Base-by-base conservation (phyloP, 495 filamentous ascomycete species). In the Pyrenopolyporus hunteri region DNA sequence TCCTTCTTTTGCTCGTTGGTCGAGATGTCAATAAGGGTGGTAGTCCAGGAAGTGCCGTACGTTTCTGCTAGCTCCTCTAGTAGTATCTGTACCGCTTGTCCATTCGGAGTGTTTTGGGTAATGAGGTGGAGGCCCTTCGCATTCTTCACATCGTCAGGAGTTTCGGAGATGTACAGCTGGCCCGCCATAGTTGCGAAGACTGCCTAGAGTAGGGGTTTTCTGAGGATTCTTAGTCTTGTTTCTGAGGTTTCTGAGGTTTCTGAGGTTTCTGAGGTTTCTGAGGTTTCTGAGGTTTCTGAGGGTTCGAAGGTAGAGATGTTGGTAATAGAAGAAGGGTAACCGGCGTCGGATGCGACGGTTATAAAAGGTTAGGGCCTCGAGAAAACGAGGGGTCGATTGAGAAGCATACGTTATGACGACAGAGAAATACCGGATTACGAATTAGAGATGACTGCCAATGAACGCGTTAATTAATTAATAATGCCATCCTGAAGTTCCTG, bases 1-100 rank as follows among this genome's bases (percentile, higher is more conserved):
- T 82, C 78, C 43, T 83, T 79, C 74, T 84, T 85, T 57, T 85
- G 82, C 55, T 82, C 80, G 48, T 83, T 82, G 48, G 78, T 85
- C 44, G 71, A 73, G 39, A 83, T 80, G 57, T 83, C 71, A 50
- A 84, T 79, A 6, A 83, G 28, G 17, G 76, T 83, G 0, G 76
- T 80, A 1, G 78, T 82, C 76, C 79, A 84, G 45, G 78, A 60
- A 6, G 74, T 79, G 19, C 79, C 82, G 59, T 85, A 85, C 42
- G 73, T 58, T 13, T 80, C 79, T 19, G 58, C 64, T 14, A 73
- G 52, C 32, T 73, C 71, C 52, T 73, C 77, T n/a, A 70, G 31
- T 6, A 73, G 23, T 11, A 66, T 66, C n/a, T 66, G 63, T 0
- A 61, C 57, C 5, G 63, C 60, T 72, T 67, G 75, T 69, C 51